Evolutionary conservation across 371 early-diverging fungal genomes (phyloP), one percentile per base, ranked within the genome.

Genomic region (Mucor velutinosus): DNA sequence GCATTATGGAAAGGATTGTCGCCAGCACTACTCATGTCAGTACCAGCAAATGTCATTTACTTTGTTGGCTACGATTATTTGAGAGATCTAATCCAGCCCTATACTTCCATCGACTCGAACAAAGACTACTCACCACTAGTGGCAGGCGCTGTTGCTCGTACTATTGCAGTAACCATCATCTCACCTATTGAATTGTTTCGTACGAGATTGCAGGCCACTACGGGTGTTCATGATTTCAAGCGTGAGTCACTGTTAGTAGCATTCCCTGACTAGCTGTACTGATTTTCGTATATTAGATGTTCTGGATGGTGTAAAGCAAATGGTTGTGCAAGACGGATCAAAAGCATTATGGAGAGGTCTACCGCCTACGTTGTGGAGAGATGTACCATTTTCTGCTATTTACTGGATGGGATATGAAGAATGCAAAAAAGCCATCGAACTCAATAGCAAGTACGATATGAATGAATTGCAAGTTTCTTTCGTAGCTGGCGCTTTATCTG

Each of bases 331-430:
- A 4, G 76, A 84, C 39, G 97, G 97, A 0, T 33, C 75, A 5
- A 49, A 69, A 15, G 83, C 92, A 0, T 79, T 98, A 32, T 98
- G 93, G 93, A 83, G 93, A 61, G 98, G 98, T 0, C 75, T 97
- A 19, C 87, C 86, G 4, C 95, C 97, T 7, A 96, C 97, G 0
- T 78, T 98, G n/a, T 94, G 92, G 92, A 81, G 98, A 39, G 98
- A 98, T 82, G 95, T 96, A 2, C 97, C 97, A 5, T 97, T 97
- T 73, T 76, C 85, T 64, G 95, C 92, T 0, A 82, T 95, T 10
- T 97, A 97, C 74, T 98, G 98, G 98, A 83, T 90, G 75, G 91
- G 91, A 0, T 97, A 96, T 73, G 98, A 98, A 80, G 64, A 73
- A 17, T 84, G 88, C 15, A 89, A 88, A 62, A 60, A 49, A 58